phyloP scores from a whole-genome alignment of 768 basidiomycete species.

The Leccinum disarticulatum region DNA sequence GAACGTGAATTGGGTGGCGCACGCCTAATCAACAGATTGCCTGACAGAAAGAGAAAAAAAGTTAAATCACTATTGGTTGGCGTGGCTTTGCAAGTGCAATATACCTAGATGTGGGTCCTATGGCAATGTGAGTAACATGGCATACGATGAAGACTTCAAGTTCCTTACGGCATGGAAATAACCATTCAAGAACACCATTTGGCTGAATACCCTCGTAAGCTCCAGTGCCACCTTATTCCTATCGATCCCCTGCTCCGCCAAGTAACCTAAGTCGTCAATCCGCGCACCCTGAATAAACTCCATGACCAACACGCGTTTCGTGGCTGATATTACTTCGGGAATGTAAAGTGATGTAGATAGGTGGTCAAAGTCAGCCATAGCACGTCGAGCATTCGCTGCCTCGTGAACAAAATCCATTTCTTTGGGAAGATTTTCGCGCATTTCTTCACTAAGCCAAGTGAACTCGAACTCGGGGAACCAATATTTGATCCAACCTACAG shows the following conservation, averaged over 20 bases:
- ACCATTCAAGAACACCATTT: conserved; percentile 95
- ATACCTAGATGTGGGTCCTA: conserved; percentile 88
- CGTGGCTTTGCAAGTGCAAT: neutral
- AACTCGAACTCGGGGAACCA: conserved; percentile 98
- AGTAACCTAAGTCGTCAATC: conserved; percentile 83
- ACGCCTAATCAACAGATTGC: conserved; percentile 89
- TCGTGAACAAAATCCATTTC: conserved; percentile 97
- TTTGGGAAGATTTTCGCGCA: conserved; percentile 86
- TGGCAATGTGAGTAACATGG: conserved; percentile 15
- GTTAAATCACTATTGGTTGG: conserved; percentile 5
- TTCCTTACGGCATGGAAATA: conserved; percentile 78
- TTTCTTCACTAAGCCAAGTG: conserved; percentile 91
- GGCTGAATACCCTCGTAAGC: conserved; percentile 84
- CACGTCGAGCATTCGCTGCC: conserved; percentile 78
- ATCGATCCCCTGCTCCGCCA: conserved; percentile 81
- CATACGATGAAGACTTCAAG: neutral
- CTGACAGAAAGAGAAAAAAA: conserved; percentile 33
- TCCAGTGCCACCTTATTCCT: conserved; percentile 92
- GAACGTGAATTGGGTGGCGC: conserved; percentile 61
- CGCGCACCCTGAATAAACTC: conserved; percentile 90
- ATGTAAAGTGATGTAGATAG: conserved; percentile 84
- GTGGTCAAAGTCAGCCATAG: conserved; percentile 65
- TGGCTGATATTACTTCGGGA: conserved; percentile 75
- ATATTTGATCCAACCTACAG: conserved; percentile 76
- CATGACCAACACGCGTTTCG: conserved; percentile 89